Evolutionary conservation across 495 filamentous ascomycete species (phyloP), one percentile per base, ranked within the genome.

Genomic region (Pyrenula aspistea): DNA sequence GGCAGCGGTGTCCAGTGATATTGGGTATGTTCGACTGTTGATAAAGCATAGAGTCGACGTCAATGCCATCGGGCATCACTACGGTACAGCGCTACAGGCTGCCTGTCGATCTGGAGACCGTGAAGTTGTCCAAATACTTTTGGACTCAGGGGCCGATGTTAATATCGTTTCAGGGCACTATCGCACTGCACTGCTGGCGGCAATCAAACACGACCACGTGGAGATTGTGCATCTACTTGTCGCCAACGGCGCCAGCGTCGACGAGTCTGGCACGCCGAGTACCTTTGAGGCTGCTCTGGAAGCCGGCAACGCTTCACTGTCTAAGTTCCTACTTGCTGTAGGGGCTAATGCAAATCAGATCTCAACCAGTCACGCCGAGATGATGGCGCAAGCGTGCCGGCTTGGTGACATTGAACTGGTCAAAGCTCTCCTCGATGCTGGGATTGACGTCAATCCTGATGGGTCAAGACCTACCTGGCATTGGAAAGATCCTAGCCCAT

Each of bases 101-200:
- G 74, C 49, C 63, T 64, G 51, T 78, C 78, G 15, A 70, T 75
- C 10, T 58, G 59, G 52, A 74, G 66, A 61, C 77, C 77, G 51
- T 8, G 50, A 10, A 12, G 49, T 60, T 2, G 58, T 60, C 12
- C 48, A 58, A 47, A 25, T 55, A 1, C 23, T 60, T 19, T 4
- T 60, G 1, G 50, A 57, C 15, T 48, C 55, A 3, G 55, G 55
- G 10, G 58, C 58, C 2, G 48, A 57, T 57, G 31, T 60, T 10
- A 57, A 60, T 22, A 42, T 51, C 24, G 22, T 2, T 3, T 24
- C 55, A 12, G 50, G 55, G 24, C 55, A 60, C n/a, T 48, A 57
- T 25, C 48, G 47, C 22, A 57, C 58, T 2, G 54, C 58, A 2
- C 47, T 60, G 15, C 22, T 49, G 19, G 58, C 11, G 20, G 58